A percentile compares a stretch with the other conserved stretches of the same genome.
Evolutionary conservation across 305 asterid genomes (phyloP).

Genomic region (Fraxinus ornus): DNA sequence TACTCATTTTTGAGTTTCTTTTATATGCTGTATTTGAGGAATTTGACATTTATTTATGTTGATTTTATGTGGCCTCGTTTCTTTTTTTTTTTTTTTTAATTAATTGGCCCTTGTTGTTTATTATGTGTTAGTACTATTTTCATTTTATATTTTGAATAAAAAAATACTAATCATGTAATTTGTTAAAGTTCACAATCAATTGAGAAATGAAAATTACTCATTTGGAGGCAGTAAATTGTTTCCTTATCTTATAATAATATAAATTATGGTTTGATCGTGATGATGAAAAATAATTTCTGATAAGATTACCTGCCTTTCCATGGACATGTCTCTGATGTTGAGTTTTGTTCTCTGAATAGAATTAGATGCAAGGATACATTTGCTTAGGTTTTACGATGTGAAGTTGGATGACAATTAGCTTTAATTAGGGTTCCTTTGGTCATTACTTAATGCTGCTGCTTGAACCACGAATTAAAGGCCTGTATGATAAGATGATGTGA

Average conservation of each 20-base stretch:
- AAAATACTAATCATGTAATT: neutral
- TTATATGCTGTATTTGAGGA: neutral
- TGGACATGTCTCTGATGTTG: neutral
- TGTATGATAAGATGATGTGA: neutral
- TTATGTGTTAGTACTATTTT: neutral
- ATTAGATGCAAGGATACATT: neutral
- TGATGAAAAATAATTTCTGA: neutral
- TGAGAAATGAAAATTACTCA: neutral
- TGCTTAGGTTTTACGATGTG: neutral
- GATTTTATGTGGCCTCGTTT: neutral
- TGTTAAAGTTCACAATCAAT: neutral
- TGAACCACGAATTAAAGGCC: neutral
- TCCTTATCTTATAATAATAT: neutral
- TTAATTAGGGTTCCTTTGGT: neutral
- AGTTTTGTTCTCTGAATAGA: neutral
- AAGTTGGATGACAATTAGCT: neutral
- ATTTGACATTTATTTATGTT: constrained; percentile 1
- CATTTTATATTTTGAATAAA: neutral
- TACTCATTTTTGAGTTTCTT: neutral
- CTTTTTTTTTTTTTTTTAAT: neutral
- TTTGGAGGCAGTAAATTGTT: neutral
- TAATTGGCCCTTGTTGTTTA: neutral
- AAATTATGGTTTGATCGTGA: neutral
- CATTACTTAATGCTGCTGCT: neutral
- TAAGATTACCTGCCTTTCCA: neutral